A percentile compares a stretch with the other conserved stretches of the same genome.
Evolutionary conservation across 106 monocot species (phyloP).

Genomic region (Allium sativum): DNA sequence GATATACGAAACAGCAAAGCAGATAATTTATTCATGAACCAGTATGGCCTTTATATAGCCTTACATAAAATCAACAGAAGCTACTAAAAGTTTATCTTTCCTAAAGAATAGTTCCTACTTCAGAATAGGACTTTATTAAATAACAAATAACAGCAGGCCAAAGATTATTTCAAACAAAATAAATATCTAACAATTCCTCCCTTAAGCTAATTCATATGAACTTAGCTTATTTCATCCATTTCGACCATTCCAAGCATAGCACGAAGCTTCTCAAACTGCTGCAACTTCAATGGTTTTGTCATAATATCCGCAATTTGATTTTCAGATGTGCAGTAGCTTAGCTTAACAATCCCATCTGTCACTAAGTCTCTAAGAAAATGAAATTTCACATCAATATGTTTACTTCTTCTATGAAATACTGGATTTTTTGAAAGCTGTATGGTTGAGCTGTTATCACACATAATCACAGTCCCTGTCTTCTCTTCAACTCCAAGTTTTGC

Average conservation of each 20-base stretch:
- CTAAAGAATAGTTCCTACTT: too few species aligned
- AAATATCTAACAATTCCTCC: slow-evolving; percentile 3
- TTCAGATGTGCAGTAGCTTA: not conserved
- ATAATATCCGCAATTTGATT: slow-evolving; percentile 4
- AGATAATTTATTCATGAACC: not conserved
- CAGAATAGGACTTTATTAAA: too few species aligned
- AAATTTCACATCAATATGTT: slow-evolving; percentile 7
- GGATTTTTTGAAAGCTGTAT: slow-evolving; percentile 6
- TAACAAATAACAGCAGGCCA: too few species aligned
- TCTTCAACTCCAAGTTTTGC: not conserved
- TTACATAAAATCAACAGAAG: not conserved
- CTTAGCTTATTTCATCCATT: not conserved
- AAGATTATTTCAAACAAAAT: not conserved
- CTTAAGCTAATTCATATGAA: not conserved
- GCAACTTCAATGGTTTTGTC: slow-evolving; percentile 1
- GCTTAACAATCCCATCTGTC: not conserved
- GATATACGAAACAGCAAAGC: too few species aligned
- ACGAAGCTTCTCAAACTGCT: slow-evolving; percentile 1
- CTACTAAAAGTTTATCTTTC: not conserved
- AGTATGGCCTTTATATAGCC: not conserved
- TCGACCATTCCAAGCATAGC: not conserved
- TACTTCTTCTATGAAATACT: slow-evolving; percentile 1
- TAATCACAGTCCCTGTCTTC: not conserved
- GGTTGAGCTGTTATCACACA: slow-evolving; percentile 7
- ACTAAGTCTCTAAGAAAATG: slow-evolving; percentile 3